A percentile compares a stretch with the other conserved stretches of the same genome.
phyloP scores from a whole-genome alignment of 2,329 filamentous ascomycete species.

The Fusarium decemcellulare region DNA sequence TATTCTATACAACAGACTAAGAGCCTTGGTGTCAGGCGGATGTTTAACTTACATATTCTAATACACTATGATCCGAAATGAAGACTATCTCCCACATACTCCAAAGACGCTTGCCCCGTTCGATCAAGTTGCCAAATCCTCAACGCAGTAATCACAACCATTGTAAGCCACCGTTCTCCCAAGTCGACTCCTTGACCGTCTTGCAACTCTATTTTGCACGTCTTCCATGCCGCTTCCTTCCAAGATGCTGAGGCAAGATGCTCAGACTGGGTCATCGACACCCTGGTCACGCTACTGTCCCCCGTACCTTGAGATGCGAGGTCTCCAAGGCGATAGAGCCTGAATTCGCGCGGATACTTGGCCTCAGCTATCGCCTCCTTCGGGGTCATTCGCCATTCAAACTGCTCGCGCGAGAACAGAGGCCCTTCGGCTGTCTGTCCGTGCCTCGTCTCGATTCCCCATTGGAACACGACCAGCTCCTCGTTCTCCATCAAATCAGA shows the following conservation, averaged over 20 bases:
- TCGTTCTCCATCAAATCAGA: constrained; percentile 30
- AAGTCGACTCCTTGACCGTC: constrained; percentile 22
- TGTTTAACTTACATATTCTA: constrained; percentile 2
- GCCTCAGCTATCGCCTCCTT: constrained; percentile 23
- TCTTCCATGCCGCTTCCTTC: constrained; percentile 40
- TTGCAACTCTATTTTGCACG: constrained; percentile 36
- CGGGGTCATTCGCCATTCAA: constrained; percentile 37
- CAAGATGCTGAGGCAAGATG: constrained; percentile 35
- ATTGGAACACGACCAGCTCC: constrained; percentile 31
- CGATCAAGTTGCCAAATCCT: constrained; percentile 39
- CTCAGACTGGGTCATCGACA: constrained; percentile 1
- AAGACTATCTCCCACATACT: constrained; percentile 28
- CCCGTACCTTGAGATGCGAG: not conserved
- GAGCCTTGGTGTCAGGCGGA: not conserved
- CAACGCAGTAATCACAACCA: constrained; percentile 38
- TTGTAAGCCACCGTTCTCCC: constrained; percentile 36
- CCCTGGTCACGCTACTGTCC: not conserved
- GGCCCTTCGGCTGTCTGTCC: constrained; percentile 21
- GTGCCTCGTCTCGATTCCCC: constrained; percentile 33
- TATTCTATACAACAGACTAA: not conserved
- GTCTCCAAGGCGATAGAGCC: constrained; percentile 35
- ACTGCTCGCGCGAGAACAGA: constrained; percentile 29
- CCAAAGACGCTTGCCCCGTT: constrained; percentile 36
- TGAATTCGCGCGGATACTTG: constrained; percentile 38
- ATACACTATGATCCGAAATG: constrained; percentile 7